These are phyloP conservation scores for Novymonas esmeraldas DNA, from an alignment of 208 protist genomes.

Conservation along the genomic window DNA sequence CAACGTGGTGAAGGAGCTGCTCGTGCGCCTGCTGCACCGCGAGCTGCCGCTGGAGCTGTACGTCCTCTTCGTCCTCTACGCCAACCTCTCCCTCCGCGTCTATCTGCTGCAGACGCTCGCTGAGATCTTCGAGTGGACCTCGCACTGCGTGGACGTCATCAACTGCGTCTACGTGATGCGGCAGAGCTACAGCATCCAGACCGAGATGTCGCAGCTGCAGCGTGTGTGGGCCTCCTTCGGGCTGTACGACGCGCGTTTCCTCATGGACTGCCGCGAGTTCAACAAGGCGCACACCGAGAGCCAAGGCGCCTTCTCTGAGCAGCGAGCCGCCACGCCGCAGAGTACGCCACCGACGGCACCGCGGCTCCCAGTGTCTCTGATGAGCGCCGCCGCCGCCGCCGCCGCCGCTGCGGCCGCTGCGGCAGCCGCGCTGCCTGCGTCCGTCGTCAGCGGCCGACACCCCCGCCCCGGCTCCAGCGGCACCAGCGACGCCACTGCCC, in stretches of 20 bases:
- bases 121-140: constrained; percentile 66
- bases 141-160: constrained; percentile 57
- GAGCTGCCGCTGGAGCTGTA: constrained; percentile 58
- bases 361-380: neutral
- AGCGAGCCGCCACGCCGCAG: constrained; percentile 4
- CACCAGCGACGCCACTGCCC: neutral
- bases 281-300: constrained; percentile 34
- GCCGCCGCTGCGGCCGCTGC: neutral
- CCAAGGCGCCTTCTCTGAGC: constrained; percentile 31
- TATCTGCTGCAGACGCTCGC: constrained; percentile 60
- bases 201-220: constrained; percentile 57
- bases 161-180: constrained; percentile 59
- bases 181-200: constrained; percentile 37
- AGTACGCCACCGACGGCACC: neutral
- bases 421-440: neutral
- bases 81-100: constrained; percentile 43
- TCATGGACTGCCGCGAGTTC: constrained; percentile 29
- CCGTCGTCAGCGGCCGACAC: neutral
- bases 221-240: constrained; percentile 44
- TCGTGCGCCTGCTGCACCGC: constrained; percentile 41
- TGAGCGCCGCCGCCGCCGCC: neutral
- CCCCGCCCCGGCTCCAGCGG: neutral
- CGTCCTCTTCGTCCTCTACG: constrained; percentile 68
- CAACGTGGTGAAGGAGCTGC: constrained; percentile 36
- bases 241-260: constrained; percentile 36